Evolutionary conservation across 306 rosid genomes (phyloP), one percentile per base, ranked within the genome.

Genomic region (Prunus mume): DNA sequence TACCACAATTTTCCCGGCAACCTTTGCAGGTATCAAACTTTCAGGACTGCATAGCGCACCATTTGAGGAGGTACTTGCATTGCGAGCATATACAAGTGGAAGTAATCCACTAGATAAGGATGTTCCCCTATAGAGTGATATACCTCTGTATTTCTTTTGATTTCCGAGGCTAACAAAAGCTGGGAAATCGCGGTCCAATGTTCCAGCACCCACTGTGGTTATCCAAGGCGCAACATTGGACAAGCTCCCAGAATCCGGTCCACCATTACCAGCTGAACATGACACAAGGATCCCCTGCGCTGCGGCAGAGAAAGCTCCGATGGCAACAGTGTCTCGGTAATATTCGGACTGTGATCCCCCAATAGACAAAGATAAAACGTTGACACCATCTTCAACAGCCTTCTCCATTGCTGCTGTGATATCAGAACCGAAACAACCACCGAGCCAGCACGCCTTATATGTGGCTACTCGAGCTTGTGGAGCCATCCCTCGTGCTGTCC

Each of bases 401-500:
- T 85, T 88, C 49, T 95, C 98, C 9, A 95, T 84, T 5, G 88
- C 98, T 12, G 98, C 97, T 55, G 80, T 68, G 24, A 95, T 83
- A 76, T 95, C 98, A 6, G 96, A 55, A 47, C 84, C 66, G 19
- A 81, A 88, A 76, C 97, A 95, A 28, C 98, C 96, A 0, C 83
- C 84, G 3, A 57, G 43, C 97, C 97, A 95, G 75, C 98, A 94
- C 34, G 79, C 92, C 87, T 95, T 95, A 81, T 95, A 95, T 7
- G 81, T 28, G 20, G 98, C 98, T 15, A 95, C 75, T 47, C 97
- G 82, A 56, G 98, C 98, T 62, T 82, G 85, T 11, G 91, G 45
- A 41, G 96, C 96, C 97, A 95, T 92, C 9, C 98, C 98, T 66
- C 91, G 86, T 45, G 98, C 97, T 12, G 89, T 92, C 47, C 98